Conservation (phyloP, 345 rosid species). For the Garcia nutans region DNA sequence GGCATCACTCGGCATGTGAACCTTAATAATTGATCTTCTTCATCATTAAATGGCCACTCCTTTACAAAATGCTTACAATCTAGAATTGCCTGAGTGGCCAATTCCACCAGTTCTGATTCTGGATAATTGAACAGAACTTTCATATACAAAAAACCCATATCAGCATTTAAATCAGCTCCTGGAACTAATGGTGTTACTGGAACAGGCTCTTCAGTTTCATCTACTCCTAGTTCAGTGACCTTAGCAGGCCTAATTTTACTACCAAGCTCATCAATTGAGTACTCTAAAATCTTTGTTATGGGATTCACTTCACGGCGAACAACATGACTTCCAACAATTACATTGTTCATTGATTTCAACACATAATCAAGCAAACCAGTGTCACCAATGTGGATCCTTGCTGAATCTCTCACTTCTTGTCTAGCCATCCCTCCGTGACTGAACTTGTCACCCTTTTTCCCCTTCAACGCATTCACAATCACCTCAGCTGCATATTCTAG, state of each 20-base stretch:
- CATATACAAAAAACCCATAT: constrained; percentile 48
- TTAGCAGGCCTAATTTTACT: constrained; percentile 9
- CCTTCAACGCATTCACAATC: constrained; percentile 58
- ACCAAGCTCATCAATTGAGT: constrained; percentile 56
- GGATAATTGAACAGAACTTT: constrained; percentile 61
- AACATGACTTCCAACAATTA: constrained; percentile 49
- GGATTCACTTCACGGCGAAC: constrained; percentile 65
- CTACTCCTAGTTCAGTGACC: constrained; percentile 17
- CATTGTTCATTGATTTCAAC: constrained; percentile 79
- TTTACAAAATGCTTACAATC: constrained; percentile 77
- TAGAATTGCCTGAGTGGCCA: constrained; percentile 54
- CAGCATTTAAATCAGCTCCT: constrained; percentile 53
- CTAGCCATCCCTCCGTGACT: constrained; percentile 65
- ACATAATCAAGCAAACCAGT: constrained; percentile 85
- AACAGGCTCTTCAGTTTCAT: constrained; percentile 18
- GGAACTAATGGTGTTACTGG: constrained; percentile 29
- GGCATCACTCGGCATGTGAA: constrained; percentile 59
- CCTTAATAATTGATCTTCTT: constrained; percentile 41
- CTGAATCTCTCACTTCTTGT: constrained; percentile 88
- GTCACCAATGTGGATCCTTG: constrained; percentile 86
- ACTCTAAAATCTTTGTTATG: constrained; percentile 59
- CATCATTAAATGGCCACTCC: constrained; percentile 64
- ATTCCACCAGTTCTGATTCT: constrained; percentile 40
- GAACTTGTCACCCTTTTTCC: constrained; percentile 40
- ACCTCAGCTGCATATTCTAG: constrained; percentile 79